phyloP scores from a whole-genome alignment of 2,329 filamentous ascomycete species.

The Orbilia quercus region DNA sequence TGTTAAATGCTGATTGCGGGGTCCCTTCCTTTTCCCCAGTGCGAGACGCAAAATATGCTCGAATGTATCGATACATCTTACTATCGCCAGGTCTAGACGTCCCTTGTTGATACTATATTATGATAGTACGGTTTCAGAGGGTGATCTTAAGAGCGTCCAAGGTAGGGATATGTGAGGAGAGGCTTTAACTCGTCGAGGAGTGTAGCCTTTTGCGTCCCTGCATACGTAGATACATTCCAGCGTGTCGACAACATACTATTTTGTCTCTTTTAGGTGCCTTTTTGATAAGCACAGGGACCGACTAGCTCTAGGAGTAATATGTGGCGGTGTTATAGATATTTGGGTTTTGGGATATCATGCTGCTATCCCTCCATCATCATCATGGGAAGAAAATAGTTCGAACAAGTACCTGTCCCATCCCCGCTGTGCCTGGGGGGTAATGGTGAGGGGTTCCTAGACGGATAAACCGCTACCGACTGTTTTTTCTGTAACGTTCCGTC shows the following conservation, averaged over 20 bases:
- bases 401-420: neutral
- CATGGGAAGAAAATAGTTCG: too few species aligned
- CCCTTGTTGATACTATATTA: slow-evolving; percentile 22
- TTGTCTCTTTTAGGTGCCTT: neutral
- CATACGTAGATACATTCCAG: slow-evolving; percentile 2
- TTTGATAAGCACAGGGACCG: neutral
- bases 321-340: slow-evolving; percentile 28
- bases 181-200: slow-evolving; percentile 13
- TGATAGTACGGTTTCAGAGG: slow-evolving; percentile 42
- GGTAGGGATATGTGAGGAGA: slow-evolving; percentile 22
- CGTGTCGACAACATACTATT: slow-evolving; percentile 6
- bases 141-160: slow-evolving; percentile 7
- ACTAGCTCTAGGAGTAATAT: slow-evolving; percentile 12
- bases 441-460: slow-evolving; percentile 15
- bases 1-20: slow-evolving; percentile 1
- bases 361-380: neutral
- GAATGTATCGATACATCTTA: slow-evolving; percentile 46
- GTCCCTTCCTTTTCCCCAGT: neutral
- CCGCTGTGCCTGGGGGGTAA: neutral
- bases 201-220: slow-evolving; percentile 12
- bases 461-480: slow-evolving; percentile 6
- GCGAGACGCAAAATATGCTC: neutral
- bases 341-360: slow-evolving; percentile 1
- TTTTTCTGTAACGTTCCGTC: slow-evolving; percentile 41
- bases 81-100: slow-evolving; percentile 13